These are phyloP conservation scores for Mycena rosella DNA, from an alignment of 768 basidiomycete species.

Conservation along the genomic window DNA sequence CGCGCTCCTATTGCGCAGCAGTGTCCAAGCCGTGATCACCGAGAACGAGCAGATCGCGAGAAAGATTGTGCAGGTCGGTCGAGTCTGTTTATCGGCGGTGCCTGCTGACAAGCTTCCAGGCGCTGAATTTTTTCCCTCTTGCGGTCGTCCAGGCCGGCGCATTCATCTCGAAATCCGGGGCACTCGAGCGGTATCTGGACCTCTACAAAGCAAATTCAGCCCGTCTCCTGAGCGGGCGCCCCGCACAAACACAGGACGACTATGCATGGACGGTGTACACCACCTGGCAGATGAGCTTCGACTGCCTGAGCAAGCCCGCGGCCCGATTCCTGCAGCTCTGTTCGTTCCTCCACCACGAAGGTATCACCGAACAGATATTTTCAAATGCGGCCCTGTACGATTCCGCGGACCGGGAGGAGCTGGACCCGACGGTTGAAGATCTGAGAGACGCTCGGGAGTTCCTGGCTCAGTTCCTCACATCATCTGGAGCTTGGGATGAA, in stretches of 20 bases:
- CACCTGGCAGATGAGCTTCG: conserved; percentile 1
- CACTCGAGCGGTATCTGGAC: not conserved
- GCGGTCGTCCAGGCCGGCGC: not conserved
- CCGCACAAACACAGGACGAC: not conserved
- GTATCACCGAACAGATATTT: not conserved
- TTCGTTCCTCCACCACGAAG: conserved; percentile 2
- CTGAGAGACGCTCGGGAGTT: not conserved
- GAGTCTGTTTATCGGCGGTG: too few species aligned
- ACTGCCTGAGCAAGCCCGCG: not conserved
- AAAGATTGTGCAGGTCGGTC: too few species aligned
- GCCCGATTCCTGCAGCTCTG: not conserved
- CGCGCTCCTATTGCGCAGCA: too few species aligned
- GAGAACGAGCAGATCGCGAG: too few species aligned
- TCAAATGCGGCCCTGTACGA: not conserved
- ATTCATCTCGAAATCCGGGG: too few species aligned
- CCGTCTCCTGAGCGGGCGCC: not conserved
- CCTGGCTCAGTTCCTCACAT: not conserved
- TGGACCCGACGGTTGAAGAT: not conserved
- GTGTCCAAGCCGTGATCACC: too few species aligned
- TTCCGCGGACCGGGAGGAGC: not conserved
- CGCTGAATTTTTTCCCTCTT: not conserved
- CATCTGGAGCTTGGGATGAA: not conserved
- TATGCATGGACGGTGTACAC: too few species aligned
- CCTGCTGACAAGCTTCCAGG: too few species aligned
- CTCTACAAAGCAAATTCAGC: not conserved